Percentiles rank a stretch among this genome's conserved stretches.
Evolutionary conservation across 371 early-diverging fungal species (phyloP).

Genomic region (Sporodiniella umbellata): DNA sequence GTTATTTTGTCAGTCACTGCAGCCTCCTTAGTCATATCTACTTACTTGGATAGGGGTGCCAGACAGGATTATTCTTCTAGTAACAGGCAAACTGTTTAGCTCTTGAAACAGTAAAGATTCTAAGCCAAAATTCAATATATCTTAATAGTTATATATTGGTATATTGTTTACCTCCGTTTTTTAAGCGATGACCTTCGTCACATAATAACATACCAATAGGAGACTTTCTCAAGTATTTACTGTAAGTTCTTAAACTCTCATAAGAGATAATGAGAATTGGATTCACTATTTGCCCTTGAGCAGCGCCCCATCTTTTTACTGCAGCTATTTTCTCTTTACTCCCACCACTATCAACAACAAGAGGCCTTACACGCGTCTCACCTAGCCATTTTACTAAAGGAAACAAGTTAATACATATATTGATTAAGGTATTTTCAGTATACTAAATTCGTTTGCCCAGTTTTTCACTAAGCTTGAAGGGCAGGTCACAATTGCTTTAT

Average conservation of each 20-base stretch:
- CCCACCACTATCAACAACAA: slow-evolving; percentile 84
- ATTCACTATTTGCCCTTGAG: slow-evolving; percentile 80
- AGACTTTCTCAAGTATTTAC: slow-evolving; percentile 65
- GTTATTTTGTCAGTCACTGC: neutral
- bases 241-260: slow-evolving; percentile 86
- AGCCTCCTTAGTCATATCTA: neutral
- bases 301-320: slow-evolving; percentile 76
- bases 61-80: slow-evolving; percentile 88
- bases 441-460: slow-evolving; percentile 84
- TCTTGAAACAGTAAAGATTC: slow-evolving; percentile 86
- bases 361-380: slow-evolving; percentile 71
- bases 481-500: slow-evolving; percentile 86
- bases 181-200: slow-evolving; percentile 97
- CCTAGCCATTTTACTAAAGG: slow-evolving; percentile 89
- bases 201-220: slow-evolving; percentile 93
- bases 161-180: slow-evolving; percentile 66
- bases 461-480: slow-evolving; percentile 83
- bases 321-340: slow-evolving; percentile 82
- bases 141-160: too few species aligned
- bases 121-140: too few species aligned
- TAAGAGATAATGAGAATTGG: slow-evolving; percentile 94
- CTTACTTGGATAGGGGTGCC: slow-evolving; percentile 96
- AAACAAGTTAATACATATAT: neutral
- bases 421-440: neutral
- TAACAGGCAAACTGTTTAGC: slow-evolving; percentile 79